Percentiles rank a stretch among this genome's conserved stretches.
Evolutionary conservation across 345 rosid genomes (phyloP).

Genomic region (Geranium rotundifolium): DNA sequence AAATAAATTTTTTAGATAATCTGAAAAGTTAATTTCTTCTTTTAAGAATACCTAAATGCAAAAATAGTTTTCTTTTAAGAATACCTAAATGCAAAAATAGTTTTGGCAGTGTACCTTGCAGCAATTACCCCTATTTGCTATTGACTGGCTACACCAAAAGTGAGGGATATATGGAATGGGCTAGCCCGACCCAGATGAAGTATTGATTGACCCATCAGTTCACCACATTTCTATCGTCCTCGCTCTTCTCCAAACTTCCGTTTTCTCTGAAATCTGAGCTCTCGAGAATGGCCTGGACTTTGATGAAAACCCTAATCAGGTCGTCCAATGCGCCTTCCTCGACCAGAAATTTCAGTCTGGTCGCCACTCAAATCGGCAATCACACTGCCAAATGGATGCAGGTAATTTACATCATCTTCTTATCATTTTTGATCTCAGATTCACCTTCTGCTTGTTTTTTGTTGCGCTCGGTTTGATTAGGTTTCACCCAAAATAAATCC

Average conservation of each 20-base stretch:
- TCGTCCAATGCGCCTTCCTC: slow-evolving; percentile 22
- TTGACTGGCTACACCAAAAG: too few species aligned
- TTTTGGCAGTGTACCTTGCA: too few species aligned
- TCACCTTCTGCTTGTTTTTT: background rate
- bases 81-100: too few species aligned
- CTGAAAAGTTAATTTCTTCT: too few species aligned
- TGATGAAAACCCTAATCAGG: slow-evolving; percentile 36
- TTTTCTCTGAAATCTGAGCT: background rate
- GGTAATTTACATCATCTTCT: slow-evolving; percentile 26
- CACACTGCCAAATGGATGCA: slow-evolving; percentile 98
- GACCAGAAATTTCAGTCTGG: slow-evolving; percentile 35
- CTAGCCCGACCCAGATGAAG: too few species aligned
- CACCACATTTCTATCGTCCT: background rate
- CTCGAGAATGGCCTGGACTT: slow-evolving; percentile 43
- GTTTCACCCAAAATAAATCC: background rate
- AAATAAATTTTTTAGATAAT: too few species aligned
- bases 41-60: too few species aligned
- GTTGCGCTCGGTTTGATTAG: background rate
- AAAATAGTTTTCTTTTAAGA: too few species aligned
- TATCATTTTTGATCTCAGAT: background rate
- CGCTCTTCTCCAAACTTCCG: background rate
- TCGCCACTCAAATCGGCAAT: slow-evolving; percentile 29
- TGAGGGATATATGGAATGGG: too few species aligned
- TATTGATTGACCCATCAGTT: background rate
- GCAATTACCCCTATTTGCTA: too few species aligned